A percentile compares a stretch with the other conserved stretches of the same genome.
These are phyloP conservation scores for Fagus sylvatica DNA, from an alignment of 306 rosid genomes.

Conservation along the genomic window DNA sequence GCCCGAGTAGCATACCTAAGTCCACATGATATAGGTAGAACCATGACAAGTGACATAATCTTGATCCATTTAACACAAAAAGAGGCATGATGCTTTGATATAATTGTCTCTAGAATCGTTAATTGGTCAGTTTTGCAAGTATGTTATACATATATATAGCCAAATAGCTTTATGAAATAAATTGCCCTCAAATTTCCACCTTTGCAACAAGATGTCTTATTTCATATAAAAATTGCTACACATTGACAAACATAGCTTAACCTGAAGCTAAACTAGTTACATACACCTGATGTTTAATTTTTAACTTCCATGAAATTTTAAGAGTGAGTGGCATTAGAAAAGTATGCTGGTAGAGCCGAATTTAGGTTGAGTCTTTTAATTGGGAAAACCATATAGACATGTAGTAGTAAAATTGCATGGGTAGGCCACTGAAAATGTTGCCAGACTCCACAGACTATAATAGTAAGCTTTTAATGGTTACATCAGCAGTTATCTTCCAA, in stretches of 20 bases:
- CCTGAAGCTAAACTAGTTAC: neutral
- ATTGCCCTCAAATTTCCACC: neutral
- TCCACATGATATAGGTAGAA: neutral
- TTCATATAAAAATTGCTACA: neutral
- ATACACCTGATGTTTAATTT: neutral
- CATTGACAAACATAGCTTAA: neutral
- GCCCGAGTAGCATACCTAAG: neutral
- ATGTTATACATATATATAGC: neutral
- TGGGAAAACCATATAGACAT: neutral
- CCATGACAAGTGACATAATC: neutral
- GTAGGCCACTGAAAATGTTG: neutral
- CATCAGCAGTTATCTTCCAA: constrained; percentile 3
- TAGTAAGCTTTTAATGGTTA: neutral
- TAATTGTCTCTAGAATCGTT: neutral
- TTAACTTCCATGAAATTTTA: neutral
- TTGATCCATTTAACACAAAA: neutral
- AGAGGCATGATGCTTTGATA: neutral
- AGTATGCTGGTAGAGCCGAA: neutral
- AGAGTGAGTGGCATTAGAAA: neutral
- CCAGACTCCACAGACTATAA: neutral
- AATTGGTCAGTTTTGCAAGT: neutral
- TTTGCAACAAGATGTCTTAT: neutral
- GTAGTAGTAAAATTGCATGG: neutral
- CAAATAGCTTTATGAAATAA: neutral
- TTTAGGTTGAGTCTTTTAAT: neutral